Conservation (phyloP, 106 monocot species). For the Acanthochlamys bracteata region DNA sequence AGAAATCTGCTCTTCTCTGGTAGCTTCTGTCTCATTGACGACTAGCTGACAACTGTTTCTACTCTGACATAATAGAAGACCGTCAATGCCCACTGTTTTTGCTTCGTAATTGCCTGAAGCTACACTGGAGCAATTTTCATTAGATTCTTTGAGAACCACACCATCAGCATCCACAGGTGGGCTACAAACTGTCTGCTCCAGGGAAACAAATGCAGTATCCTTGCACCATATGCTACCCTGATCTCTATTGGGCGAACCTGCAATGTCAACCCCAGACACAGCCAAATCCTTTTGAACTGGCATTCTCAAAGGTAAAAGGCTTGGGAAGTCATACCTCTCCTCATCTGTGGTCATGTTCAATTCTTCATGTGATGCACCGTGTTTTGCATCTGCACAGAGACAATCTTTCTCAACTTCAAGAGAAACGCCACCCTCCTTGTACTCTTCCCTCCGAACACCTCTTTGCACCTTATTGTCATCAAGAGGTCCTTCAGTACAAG, state of each 20-base stretch:
- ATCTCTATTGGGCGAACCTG: conserved; percentile 4
- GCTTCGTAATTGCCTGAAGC: neutral
- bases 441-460: neutral
- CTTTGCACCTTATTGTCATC: neutral
- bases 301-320: conserved; percentile 17
- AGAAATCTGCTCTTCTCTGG: neutral
- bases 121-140: conserved; percentile 2
- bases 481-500: neutral
- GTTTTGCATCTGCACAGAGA: neutral
- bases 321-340: conserved; percentile 19
- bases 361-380: neutral
- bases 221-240: conserved; percentile 9
- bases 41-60: neutral
- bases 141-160: neutral
- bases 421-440: neutral
- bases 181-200: conserved; percentile 4
- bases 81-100: neutral
- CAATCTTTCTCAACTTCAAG: neutral
- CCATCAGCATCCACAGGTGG: conserved; percentile 3
- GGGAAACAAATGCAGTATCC: conserved; percentile 13
- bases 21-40: neutral
- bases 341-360: conserved; percentile 2
- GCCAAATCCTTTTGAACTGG: conserved; percentile 2
- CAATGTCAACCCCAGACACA: conserved; percentile 13
- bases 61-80: neutral